Base-by-base conservation (phyloP, 805 yeast species). In the Cyberlindnera amylophila region DNA sequence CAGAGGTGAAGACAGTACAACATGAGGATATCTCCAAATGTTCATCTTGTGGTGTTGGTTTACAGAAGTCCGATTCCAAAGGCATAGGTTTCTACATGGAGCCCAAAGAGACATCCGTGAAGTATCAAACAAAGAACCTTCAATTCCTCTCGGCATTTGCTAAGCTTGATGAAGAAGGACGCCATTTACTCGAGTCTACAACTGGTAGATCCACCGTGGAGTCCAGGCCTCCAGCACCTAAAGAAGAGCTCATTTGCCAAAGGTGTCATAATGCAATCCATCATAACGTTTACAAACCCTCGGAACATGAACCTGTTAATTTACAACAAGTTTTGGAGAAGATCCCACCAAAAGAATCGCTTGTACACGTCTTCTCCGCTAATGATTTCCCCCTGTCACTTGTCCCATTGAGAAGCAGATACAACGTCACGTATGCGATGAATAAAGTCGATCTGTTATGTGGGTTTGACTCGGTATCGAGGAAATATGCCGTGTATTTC, bases 351-450 rank as follows among this genome's bases (percentile, higher is more conserved):
- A 51, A 61, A 26, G 72, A 77, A 4, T 69, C 70, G 8, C 51
- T 83, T 1, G 71, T 82, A 3, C 81, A 83, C 54, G 77, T 85
- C 1, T 66, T 82, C 9, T 81, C 84, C 28, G 79, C 84, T 1
- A 59, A 72, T 12, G 95, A 86, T 50, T 86, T 86, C 55, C 96
- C 96, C 1, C 63, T 82, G 32, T 57, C 61, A 1, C 32, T 58
- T 11, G 55, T 57, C 4, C 44, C 53, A 9, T 30, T 51, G 17
- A 19, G 30, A 21, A 47, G 57, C 2, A 45, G 61, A 18, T 52
- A 57, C 9, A 45, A 53, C 10, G 61, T 59, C 4, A 39, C 57
- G 1, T 63, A 59, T 45, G 64, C 65, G 7, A 48, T 71, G 46
- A 69, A 65, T 38, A 65, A 72, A 39, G 47, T 65, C 5, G 83